Conservation (phyloP, 2,329 filamentous ascomycete species). For the Bipolaris cookei region DNA sequence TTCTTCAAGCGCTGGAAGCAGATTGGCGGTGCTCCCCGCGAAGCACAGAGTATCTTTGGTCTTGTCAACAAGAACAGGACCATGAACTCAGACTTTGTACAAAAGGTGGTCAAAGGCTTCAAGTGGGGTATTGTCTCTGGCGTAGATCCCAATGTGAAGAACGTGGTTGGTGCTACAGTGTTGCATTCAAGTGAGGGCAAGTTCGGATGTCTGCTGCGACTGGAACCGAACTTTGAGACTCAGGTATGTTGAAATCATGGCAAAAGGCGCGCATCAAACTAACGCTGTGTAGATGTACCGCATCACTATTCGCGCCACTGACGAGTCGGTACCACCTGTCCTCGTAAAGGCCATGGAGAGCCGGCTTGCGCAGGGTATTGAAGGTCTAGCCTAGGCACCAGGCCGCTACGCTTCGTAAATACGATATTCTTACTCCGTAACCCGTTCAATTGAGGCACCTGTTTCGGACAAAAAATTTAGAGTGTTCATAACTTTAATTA, state of each 20-base stretch:
- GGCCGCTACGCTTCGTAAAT: neutral
- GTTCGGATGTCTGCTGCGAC: slow-evolving; percentile 87
- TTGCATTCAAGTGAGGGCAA: slow-evolving; percentile 84
- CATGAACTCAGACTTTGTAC: slow-evolving; percentile 73
- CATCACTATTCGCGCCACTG: slow-evolving; percentile 89
- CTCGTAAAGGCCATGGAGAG: slow-evolving; percentile 89
- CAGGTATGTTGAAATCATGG: slow-evolving; percentile 68
- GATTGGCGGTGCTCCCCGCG: slow-evolving; percentile 85
- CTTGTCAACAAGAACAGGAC: slow-evolving; percentile 66
- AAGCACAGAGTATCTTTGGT: slow-evolving; percentile 86
- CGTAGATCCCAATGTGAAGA: slow-evolving; percentile 91
- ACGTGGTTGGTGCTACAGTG: slow-evolving; percentile 90
- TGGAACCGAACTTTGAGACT: slow-evolving; percentile 92
- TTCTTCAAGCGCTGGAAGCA: slow-evolving; percentile 99
- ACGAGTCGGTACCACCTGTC: slow-evolving; percentile 82
- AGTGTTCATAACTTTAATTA: slow-evolving; percentile 16
- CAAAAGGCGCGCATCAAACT: slow-evolving; percentile 11
- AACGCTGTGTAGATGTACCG: slow-evolving; percentile 80
- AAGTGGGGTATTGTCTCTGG: slow-evolving; percentile 84
- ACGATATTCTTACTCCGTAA: slow-evolving; percentile 4
- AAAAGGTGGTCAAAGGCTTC: slow-evolving; percentile 79
- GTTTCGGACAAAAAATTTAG: neutral
- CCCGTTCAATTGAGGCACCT: neutral
- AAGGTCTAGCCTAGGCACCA: slow-evolving; percentile 36
- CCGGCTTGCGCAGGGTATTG: slow-evolving; percentile 66